Evolutionary conservation across 202 grass and related monocot species (phyloP), one percentile per base, ranked within the genome.

Genomic region (Musa balbisiana): DNA sequence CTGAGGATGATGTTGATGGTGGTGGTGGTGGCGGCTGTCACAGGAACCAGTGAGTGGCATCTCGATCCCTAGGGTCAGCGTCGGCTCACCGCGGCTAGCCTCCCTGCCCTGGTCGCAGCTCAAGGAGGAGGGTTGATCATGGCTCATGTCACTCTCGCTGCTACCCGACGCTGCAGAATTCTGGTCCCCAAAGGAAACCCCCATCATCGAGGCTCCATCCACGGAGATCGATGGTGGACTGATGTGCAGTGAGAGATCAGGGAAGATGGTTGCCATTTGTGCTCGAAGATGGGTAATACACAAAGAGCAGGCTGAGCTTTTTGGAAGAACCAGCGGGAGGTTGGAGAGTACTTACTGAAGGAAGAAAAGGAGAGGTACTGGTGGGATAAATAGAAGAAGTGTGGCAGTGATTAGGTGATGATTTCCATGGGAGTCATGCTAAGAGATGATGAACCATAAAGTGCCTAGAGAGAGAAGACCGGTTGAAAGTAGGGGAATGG

Each of bases 191-290:
- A 51, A 54, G 11, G 80, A 54, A 69, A 9, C 76, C 51, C 33
- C 78, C 64, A 58, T 72, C 54, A 67, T 70, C 33, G 73, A 3
- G 0, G 29, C 49, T 29, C 62, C 73, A 0, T 60, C 53, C 4
- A 80, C 72, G 1, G 52, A 26, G 16, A 64, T n/a, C 63, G 84
- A 78, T 20, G 90, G 90, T 8, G 83, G 87, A 76, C 93, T 91
- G 73, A 97, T 97, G 55, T 83, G 80, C 25, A 97, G 90, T 58
- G 88, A 93, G 51, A 97, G 93, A 74, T 91, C 87, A 26, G 86
- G 90, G 33, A 76, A 82, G 52, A 10, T 72, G n/a, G 75, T 80
- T 21, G 81, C 22, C 71, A 84, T 76, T 43, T 71, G 69, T 23
- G 15, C 49, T 51, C 21, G n/a, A 49, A 76, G 56, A 26, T 64